Base-by-base conservation (phyloP, 75 land plant genomes). In the Cryptomeria japonica region DNA sequence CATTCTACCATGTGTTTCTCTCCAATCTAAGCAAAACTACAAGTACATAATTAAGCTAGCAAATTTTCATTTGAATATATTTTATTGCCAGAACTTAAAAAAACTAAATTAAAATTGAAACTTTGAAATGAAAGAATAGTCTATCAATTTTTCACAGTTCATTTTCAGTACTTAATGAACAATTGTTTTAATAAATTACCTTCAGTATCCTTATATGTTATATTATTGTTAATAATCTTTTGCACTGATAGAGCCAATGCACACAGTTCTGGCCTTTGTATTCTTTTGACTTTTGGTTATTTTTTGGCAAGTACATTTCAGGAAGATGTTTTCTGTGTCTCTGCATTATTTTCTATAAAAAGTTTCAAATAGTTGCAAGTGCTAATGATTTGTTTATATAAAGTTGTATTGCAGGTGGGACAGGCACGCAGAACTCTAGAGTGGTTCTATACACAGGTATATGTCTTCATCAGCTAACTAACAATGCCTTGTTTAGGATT, bases 361-460 rank as follows among this genome's bases (percentile, higher is more conserved):
- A 9, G 31, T 80, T 80, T 25, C n/a, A 15, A 28, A 80, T 42
- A 25, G 7, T 28, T 39, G 47, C 44, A 39, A 25, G 28, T 80
- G 83, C 83, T 80, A 80, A 80, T 80, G 28, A 28, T 7, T 80
- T 16, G 28, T 80, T 80, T 11, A 80, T 80, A 39, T 80, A 28
- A 80, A 80, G 49, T 28, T 42, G 13, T 42, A 28, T 9, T 80
- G 47, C 83, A 80, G 83, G 83, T 80, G 83, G 83, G 83, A 51
- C 83, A 80, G 44, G 83, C 83, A 39, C 83, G 83, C 28, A 80
- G 83, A 80, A 80, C 83, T 80, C 44, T 80, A 80, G 44, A 42
- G 12, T 44, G 83, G 83, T 44, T 80, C n/a, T 44, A 42, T 80
- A 28, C 49, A 42, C 44, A 80, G 83, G 83, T 80, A 80, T 28